Evolutionary conservation across 2,329 filamentous ascomycete genomes (phyloP), one percentile per base, ranked within the genome.

Genomic region (Pseudocercospora eumusae): DNA sequence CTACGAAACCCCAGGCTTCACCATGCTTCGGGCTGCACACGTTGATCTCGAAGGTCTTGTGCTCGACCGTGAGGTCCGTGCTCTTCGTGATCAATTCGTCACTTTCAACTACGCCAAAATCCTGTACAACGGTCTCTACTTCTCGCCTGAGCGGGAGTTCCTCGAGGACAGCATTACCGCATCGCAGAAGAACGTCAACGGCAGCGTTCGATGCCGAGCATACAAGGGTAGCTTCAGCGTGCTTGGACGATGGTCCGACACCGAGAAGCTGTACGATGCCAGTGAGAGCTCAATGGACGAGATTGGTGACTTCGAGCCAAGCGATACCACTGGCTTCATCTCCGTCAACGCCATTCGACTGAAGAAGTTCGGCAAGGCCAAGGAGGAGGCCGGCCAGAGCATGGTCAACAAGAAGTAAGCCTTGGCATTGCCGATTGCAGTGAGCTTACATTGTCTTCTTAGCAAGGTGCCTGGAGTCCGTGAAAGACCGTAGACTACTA

Each of bases 121-220:
- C 49, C 75, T 79, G 50, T 83, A 88, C 80, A 88, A 88, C 75
- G 85, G 85, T 69, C 79, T 86, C 63, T 86, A 86, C 82, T 90
- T 89, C 80, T 88, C 85, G 13, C 87, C 87, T 31, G 88, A 90
- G 78, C 85, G 87, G 63, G 86, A 88, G 75, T 89, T 89, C 78
- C 79, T 89, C 60, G 86, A 92, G 78, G 82, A 86, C 73, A 83
- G 83, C 69, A 84, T 89, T 71, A 71, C 80, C 57, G 82, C 83
- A 67, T 81, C 78, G 47, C 87, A 90, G 75, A 83, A 84, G 75
- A 79, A 80, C 61, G 84, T 87, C 74, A 86, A 86, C 75, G 84
- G 84, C 42, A 76, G 78, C 71, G 87, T 90, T 64, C 80, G 86
- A 66, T 82, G 85, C 75, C 82, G 83, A 61, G 80, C 81, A 65